Evolutionary conservation across 768 basidiomycete species (phyloP).

Genomic region (Mycena rebaudengoi): DNA sequence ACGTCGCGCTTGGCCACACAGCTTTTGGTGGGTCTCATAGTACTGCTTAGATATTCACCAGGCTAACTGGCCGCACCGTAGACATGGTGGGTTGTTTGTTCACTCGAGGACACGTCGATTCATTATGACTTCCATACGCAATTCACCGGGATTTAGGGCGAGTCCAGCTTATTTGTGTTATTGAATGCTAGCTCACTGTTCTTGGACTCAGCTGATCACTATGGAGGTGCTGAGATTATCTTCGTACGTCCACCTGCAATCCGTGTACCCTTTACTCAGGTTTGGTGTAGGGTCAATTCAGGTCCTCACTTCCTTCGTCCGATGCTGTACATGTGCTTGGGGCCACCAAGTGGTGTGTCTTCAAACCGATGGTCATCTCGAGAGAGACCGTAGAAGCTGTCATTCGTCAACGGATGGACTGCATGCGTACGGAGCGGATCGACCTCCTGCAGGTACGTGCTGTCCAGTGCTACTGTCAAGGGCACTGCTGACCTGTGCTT

Average conservation of each 20-base stretch:
- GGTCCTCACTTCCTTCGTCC: slow-evolving; percentile 49
- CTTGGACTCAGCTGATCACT: slow-evolving; percentile 80
- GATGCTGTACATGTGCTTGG: slow-evolving; percentile 65
- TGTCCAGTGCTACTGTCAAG: neutral
- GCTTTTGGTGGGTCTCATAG: slow-evolving; percentile 61
- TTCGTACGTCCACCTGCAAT: slow-evolving; percentile 59
- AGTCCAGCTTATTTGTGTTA: slow-evolving; percentile 2
- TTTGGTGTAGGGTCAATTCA: slow-evolving; percentile 74
- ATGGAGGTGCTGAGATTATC: slow-evolving; percentile 83
- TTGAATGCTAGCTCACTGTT: neutral
- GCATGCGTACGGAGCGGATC: slow-evolving; percentile 66
- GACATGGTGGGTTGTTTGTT: slow-evolving; percentile 57
- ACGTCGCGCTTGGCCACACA: slow-evolving; percentile 72
- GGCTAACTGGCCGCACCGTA: slow-evolving; percentile 29
- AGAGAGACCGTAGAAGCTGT: slow-evolving; percentile 66
- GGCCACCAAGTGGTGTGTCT: slow-evolving; percentile 90
- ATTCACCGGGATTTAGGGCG: slow-evolving; percentile 44
- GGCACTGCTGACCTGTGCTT: neutral
- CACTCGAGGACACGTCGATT: neutral
- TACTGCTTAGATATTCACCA: neutral
- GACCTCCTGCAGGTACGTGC: slow-evolving; percentile 77
- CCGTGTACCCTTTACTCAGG: neutral
- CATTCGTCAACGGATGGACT: slow-evolving; percentile 72
- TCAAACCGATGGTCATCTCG: slow-evolving; percentile 59
- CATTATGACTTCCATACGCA: neutral